Base-by-base conservation (phyloP, 805 yeast species). In the Kuraishia borneana region DNA sequence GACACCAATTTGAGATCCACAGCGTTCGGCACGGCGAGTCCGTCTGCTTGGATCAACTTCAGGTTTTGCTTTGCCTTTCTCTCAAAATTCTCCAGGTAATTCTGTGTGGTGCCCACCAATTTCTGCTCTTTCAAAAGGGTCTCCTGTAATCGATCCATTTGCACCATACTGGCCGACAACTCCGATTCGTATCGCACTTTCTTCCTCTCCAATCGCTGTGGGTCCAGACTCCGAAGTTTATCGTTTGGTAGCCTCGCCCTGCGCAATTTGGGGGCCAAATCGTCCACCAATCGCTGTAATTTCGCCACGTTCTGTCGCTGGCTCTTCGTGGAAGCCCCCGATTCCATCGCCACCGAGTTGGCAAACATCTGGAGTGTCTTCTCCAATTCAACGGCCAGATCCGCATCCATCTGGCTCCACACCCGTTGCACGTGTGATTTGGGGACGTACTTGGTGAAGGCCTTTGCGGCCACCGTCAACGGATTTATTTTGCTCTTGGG, bases 401-500 rank as follows among this genome's bases (percentile, higher is more conserved):
- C 28, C 13, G 32, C 23, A 14, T 14, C 21, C 7, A 34, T 17
- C 22, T 19, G 18, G 3, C 16, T 25, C 36, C 36, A 34, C 23
- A 17, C 12, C 32, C 20, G 19, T 23, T 28, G 32, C 13, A 26
- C 32, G 6, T 18, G 18, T 13, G 16, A n/a, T 19, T 21, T 28
- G 18, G 36, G 27, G 9, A 34, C 21, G 4, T 18, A 5, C 13
- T 29, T 34, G 7, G 36, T 34, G 21, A 19, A 21, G 5, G 36
- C 29, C 19, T 29, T 21, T 6, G 25, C 17, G n/a, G 16, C 12
- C 27, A 34, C 22, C 18, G 18, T 6, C 9, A 13, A 10, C 6
- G 29, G 28, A 16, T 34, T 29, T 17, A 34, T 16, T 12, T n/a
- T n/a, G 12, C 28, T 10, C 9, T 10, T 21, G 9, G 23, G 9